phyloP scores from a whole-genome alignment of 192 early-diverging fungal genomes.

The Chytriomyces hyalinus region DNA sequence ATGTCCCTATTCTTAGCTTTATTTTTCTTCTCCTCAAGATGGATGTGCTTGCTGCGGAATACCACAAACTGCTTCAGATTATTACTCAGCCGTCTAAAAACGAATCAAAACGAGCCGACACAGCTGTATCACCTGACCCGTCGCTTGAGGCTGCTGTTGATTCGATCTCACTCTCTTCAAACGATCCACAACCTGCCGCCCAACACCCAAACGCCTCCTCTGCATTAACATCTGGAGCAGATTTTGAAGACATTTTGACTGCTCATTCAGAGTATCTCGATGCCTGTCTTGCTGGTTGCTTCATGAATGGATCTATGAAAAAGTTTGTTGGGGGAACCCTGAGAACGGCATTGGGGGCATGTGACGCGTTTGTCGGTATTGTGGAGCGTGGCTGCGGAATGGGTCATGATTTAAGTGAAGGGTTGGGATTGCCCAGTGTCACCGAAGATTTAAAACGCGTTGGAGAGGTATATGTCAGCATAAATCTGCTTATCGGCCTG shows the following conservation, averaged over 20 bases:
- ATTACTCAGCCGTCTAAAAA: background rate
- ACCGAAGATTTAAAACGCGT: background rate
- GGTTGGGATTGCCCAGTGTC: background rate
- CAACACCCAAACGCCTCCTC: background rate
- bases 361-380: constrained; percentile 21
- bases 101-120: background rate
- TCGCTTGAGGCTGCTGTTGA: too few relatives aligned
- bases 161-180: too few relatives aligned
- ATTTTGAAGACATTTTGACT: constrained; percentile 40
- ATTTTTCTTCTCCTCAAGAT: constrained; percentile 21
- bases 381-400: constrained; percentile 2
- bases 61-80: constrained; percentile 19
- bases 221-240: background rate
- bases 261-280: constrained; percentile 38
- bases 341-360: constrained; percentile 1
- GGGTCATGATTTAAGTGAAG: background rate
- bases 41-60: constrained; percentile 45
- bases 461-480: background rate
- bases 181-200: too few relatives aligned
- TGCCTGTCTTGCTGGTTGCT: constrained; percentile 38
- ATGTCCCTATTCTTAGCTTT: background rate
- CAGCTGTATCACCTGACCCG: too few relatives aligned
- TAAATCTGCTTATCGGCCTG: background rate
- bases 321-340: constrained; percentile 34
- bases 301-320: constrained; percentile 41